Evolutionary conservation across 2,329 filamentous ascomycete genomes (phyloP), one percentile per base, ranked within the genome.

Genomic region (Fusarium sambucinum): DNA sequence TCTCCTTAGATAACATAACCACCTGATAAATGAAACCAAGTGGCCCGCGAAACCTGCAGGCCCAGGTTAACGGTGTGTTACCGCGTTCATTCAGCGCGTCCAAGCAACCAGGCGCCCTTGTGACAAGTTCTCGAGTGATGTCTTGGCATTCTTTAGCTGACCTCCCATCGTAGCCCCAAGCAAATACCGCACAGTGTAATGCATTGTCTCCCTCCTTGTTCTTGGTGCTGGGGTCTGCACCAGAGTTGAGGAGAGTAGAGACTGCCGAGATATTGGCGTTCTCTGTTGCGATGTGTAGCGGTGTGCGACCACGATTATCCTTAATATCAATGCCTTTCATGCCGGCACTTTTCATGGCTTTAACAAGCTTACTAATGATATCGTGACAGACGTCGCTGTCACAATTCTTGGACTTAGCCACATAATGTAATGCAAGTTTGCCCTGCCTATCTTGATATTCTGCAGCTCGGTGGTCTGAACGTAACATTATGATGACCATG

Each of bases 101-200:
- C 2, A 19, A 9, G 17, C 33, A 37, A 2, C 17, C 10, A 19
- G 35, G 35, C 10, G 35, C n/a, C 35, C 19, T 37, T 12, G 0
- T 9, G 8, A 35, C 16, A n/a, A 35, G 1, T 2, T 35, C 10
- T n/a, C 9, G 8, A 7, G 1, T 8, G 6, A 35, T 35, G 1
- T 35, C 0, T 1, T 3, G 16, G 16, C n/a, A 10, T 1, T 1
- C 9, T 35, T 11, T 35, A 1, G 1, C 16, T n/a, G 7, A 9
- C 9, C 10, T 16, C 10, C 8, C 7, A 10, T n/a, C 33, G 0
- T 10, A 0, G 0, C 3, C 16, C 33, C 33, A 35, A 10, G 17
- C 0, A 1, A 2, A 0, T 0, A 35, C 1, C 9, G 33, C 17
- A 10, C 4, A 1, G 9, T 35, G 33, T 16, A 35, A 35, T n/a